phyloP scores from a whole-genome alignment of 345 rosid genomes.

The thale cress (Arabidopsis thaliana) region TAIR10.1 NC_003075.7:231501-232000 shows the following conservation, averaged over 20 bases:
- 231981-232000: constrained; percentile 57
- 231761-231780: too few relatives aligned
- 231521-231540: not conserved
- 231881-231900: constrained; percentile 34
- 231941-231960: constrained; percentile 68
- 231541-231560: not conserved
- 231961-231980: constrained; percentile 72
- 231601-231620: not conserved
- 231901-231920: constrained; percentile 60
- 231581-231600: constrained; percentile 6
- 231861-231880: constrained; percentile 16
- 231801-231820: not conserved
- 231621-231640: not conserved
- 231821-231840: not conserved
- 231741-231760: not conserved
- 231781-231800: constrained; percentile 27
- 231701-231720: constrained; percentile 11
- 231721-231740: not conserved
- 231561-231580: not conserved
- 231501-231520: not conserved
- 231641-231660: not conserved
- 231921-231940: constrained; percentile 62
- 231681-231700: not conserved
- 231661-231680: not conserved
- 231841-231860: not conserved